phyloP scores from a whole-genome alignment of 2,329 filamentous ascomycete species.

The Aspergillus sp. region DNA sequence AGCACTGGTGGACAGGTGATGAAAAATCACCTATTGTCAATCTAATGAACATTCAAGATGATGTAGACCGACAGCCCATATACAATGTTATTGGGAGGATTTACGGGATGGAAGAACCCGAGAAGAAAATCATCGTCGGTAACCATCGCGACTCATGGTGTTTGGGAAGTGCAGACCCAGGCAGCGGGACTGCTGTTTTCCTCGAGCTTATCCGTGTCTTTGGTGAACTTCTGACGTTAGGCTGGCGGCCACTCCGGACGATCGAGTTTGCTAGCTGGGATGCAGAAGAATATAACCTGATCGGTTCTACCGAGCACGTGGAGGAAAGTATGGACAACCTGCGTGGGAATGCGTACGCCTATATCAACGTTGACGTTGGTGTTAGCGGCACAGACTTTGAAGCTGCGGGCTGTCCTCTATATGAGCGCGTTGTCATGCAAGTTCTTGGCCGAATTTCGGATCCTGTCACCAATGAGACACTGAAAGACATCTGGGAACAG shows the following conservation, averaged over 20 bases:
- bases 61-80: slow-evolving; percentile 76
- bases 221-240: slow-evolving; percentile 70
- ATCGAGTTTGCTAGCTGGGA: slow-evolving; percentile 99
- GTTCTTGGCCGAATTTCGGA: slow-evolving; percentile 74
- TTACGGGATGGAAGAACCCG: slow-evolving; percentile 74
- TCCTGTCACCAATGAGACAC: slow-evolving; percentile 67
- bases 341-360: slow-evolving; percentile 74
- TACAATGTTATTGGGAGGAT: slow-evolving; percentile 91
- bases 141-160: slow-evolving; percentile 94
- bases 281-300: slow-evolving; percentile 85
- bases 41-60: slow-evolving; percentile 83
- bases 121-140: slow-evolving; percentile 84
- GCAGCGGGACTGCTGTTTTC: slow-evolving; percentile 86
- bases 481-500: slow-evolving; percentile 73
- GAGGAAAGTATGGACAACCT: slow-evolving; percentile 77
- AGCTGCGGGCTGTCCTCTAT: slow-evolving; percentile 78
- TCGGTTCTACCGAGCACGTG: slow-evolving; percentile 93
- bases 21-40: slow-evolving; percentile 72
- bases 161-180: slow-evolving; percentile 81
- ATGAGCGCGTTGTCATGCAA: slow-evolving; percentile 68
- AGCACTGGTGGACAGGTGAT: slow-evolving; percentile 83
- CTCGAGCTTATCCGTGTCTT: slow-evolving; percentile 85
- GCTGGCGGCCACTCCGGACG: slow-evolving; percentile 89
- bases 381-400: slow-evolving; percentile 73
- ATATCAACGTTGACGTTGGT: slow-evolving; percentile 86